Percentiles rank a stretch among this genome's conserved stretches.
Evolutionary conservation across 2,329 filamentous ascomycete genomes (phyloP).

Genomic region (Teratosphaeria viscida): DNA sequence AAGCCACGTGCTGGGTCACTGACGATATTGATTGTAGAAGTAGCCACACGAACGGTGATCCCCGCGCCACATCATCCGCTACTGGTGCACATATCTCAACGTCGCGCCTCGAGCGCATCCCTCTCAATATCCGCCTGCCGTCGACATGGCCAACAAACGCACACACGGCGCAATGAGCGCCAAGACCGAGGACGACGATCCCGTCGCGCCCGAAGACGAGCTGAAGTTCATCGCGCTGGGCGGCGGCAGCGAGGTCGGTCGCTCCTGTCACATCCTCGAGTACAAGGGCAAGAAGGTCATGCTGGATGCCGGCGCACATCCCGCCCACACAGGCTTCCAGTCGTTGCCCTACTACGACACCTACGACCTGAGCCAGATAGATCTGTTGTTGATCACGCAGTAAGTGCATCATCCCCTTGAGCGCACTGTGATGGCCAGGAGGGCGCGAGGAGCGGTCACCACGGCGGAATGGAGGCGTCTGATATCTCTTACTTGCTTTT

Average conservation of each 20-base stretch:
- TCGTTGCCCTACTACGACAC: conserved; percentile 96
- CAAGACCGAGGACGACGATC: conserved; percentile 61
- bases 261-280: conserved; percentile 94
- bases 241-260: conserved; percentile 91
- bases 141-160: conserved; percentile 77
- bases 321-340: conserved; percentile 87
- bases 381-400: conserved; percentile 97
- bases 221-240: conserved; percentile 88
- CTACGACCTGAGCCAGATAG: conserved; percentile 93
- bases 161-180: conserved; percentile 54
- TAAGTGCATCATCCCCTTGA: conserved; percentile 49
- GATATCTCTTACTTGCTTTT: neutral
- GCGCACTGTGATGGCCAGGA: neutral
- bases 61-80: neutral
- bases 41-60: neutral
- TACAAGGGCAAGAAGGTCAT: conserved; percentile 99
- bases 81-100: neutral
- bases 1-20: neutral
- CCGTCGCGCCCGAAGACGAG: conserved; percentile 86
- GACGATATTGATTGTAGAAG: neutral
- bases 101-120: neutral
- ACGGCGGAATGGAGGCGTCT: conserved; percentile 3
- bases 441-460: conserved; percentile 6
- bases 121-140: neutral
- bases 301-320: conserved; percentile 96